Conservation (phyloP, 495 filamentous ascomycete genomes). For the Xylaria scruposa region DNA sequence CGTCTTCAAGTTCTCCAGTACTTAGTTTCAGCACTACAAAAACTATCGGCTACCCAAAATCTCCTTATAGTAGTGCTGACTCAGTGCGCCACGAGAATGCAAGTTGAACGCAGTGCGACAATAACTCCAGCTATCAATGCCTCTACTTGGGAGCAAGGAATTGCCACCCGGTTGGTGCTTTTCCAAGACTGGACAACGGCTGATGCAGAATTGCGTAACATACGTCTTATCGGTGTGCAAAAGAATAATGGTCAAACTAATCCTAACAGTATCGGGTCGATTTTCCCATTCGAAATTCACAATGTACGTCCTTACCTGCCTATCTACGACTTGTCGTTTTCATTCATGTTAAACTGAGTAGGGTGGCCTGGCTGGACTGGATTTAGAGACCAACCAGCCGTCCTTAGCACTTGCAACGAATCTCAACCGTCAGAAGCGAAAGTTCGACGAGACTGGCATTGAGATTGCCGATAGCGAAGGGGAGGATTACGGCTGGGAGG, state of each 20-base stretch:
- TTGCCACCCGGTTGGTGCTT: constrained; percentile 71
- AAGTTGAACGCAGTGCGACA: constrained; percentile 63
- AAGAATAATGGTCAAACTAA: constrained; percentile 50
- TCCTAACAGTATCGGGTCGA: constrained; percentile 34
- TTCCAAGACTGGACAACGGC: constrained; percentile 67
- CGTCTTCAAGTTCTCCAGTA: constrained; percentile 54
- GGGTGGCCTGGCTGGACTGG: constrained; percentile 36
- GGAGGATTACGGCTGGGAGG: constrained; percentile 59
- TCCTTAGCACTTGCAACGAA: constrained; percentile 39
- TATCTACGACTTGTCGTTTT: constrained; percentile 19
- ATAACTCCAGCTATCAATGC: constrained; percentile 72
- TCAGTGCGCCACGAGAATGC: constrained; percentile 74
- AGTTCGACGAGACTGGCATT: constrained; percentile 49
- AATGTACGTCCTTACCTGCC: constrained; percentile 36
- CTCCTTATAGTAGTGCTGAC: constrained; percentile 73
- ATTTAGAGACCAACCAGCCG: constrained; percentile 34
- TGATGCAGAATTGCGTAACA: constrained; percentile 35
- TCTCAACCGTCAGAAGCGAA: constrained; percentile 49
- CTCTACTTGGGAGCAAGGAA: constrained; percentile 72
- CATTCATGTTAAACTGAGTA: constrained; percentile 32
- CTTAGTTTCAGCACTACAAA: constrained; percentile 60
- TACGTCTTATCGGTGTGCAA: constrained; percentile 52
- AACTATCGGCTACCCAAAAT: constrained; percentile 70
- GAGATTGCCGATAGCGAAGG: constrained; percentile 60
- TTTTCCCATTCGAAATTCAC: constrained; percentile 50